Evolutionary conservation across 2,329 filamentous ascomycete genomes (phyloP), one percentile per base, ranked within the genome.

Genomic region (Fusarium stilboides): DNA sequence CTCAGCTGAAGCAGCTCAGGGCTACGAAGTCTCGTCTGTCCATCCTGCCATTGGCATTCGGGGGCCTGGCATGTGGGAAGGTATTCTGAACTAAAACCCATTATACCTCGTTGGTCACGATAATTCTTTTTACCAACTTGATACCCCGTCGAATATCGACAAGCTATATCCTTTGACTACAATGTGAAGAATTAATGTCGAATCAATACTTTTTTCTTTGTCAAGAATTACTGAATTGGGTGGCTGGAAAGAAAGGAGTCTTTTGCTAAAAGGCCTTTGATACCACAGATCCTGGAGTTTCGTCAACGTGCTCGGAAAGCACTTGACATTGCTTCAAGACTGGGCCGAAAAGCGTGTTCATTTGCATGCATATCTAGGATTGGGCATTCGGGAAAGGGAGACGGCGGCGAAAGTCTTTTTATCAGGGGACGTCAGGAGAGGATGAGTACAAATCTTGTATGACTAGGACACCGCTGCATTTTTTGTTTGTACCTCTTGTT

Each of bases 61-160:
- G 43, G 88, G 87, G 36, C 86, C 87, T 39, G 88, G 89, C 53
- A 91, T 91, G 88, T 92, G 90, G 89, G 83, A 87, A 62, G 87
- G 86, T 57, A 88, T 92, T 68, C 80, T 91, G 68, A 85, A 86
- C 76, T 88, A 81, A 79, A 65, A 28, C 45, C 33, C 55, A 58
- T 51, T 20, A 68, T 20, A 36, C 57, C 40, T 47, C 33, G 66
- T 62, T 74, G 69, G 67, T 58, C 50, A 62, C 50, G 55, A 52
- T 67, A 60, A 62, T 60, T 42, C 40, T 51, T 54, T 36, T 56
- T 54, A 59, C 57, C 69, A 74, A 74, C 71, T 44, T 55, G 49
- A 69, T 69, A 71, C 57, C 62, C 49, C 40, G 57, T 69, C 69
- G 56, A 68, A 36, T 36, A 69, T 51, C 57, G 61, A 72, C 55